Evolutionary conservation across 2,329 filamentous ascomycete species (phyloP).

Genomic region (Didymellaceae sp.): DNA sequence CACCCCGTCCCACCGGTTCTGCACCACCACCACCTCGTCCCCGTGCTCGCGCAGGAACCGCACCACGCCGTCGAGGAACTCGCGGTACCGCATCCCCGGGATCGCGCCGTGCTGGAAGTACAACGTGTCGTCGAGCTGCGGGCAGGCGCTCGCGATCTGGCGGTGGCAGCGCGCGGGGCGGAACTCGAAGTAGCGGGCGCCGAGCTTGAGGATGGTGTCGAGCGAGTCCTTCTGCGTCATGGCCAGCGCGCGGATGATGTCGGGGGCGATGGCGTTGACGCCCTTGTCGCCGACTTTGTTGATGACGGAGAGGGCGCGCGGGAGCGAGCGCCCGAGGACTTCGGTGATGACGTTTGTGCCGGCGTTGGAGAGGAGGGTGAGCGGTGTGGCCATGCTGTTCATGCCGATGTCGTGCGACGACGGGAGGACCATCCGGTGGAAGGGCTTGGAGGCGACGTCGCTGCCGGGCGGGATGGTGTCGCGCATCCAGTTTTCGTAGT

Average conservation of each 20-base stretch:
- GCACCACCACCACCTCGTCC: slow-evolving; percentile 58
- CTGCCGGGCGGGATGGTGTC: slow-evolving; percentile 51
- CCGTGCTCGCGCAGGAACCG: slow-evolving; percentile 51
- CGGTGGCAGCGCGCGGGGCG: slow-evolving; percentile 57
- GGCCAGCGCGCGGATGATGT: slow-evolving; percentile 58
- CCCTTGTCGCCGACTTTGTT: slow-evolving; percentile 39
- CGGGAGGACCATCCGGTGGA: slow-evolving; percentile 55
- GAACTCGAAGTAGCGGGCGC: slow-evolving; percentile 61
- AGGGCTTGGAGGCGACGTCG: slow-evolving; percentile 49
- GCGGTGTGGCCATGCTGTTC: slow-evolving; percentile 57
- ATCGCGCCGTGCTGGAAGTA: slow-evolving; percentile 62
- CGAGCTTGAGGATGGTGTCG: slow-evolving; percentile 53
- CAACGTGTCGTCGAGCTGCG: slow-evolving; percentile 54
- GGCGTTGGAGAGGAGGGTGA: slow-evolving; percentile 49
- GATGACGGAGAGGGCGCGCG: slow-evolving; percentile 32
- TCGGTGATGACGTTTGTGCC: slow-evolving; percentile 42
- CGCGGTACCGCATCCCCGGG: slow-evolving; percentile 57
- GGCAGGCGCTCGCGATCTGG: slow-evolving; percentile 45
- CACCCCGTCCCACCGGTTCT: slow-evolving; percentile 60
- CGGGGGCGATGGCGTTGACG: slow-evolving; percentile 40
- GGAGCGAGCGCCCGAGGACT: slow-evolving; percentile 35
- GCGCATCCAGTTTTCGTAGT: slow-evolving; percentile 56
- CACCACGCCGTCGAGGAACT: slow-evolving; percentile 53
- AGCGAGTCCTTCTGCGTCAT: slow-evolving; percentile 60
- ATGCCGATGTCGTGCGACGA: slow-evolving; percentile 59